These are phyloP conservation scores for Endocladia muricata DNA, from an alignment of 31 red algal species.

Conservation along the genomic window DNA sequence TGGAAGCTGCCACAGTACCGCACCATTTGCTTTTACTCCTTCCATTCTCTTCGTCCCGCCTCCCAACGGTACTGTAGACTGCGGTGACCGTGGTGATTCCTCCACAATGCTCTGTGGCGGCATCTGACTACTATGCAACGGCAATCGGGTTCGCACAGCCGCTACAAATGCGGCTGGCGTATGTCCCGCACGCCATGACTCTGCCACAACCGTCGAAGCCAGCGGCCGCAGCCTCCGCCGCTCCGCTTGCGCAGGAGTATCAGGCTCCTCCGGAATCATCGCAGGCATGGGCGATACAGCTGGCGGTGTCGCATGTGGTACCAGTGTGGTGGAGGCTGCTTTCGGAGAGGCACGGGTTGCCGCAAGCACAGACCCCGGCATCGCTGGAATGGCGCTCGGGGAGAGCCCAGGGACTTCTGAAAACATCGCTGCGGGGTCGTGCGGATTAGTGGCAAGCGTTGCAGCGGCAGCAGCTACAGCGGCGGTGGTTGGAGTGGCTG, in stretches of 20 bases:
- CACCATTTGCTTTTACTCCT: neutral
- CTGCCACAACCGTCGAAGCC: constrained; percentile 24
- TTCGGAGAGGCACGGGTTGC: neutral
- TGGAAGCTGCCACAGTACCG: constrained; percentile 27
- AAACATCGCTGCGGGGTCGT: neutral
- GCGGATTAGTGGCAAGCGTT: neutral
- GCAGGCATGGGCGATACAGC: neutral
- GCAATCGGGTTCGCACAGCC: constrained; percentile 14
- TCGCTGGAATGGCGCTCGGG: neutral
- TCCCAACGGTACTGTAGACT: neutral
- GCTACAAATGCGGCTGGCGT: constrained; percentile 42
- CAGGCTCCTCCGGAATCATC: neutral
- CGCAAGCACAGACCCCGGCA: neutral
- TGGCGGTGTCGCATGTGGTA: neutral
- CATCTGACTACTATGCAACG: neutral
- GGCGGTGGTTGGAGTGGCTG: constrained; percentile 9
- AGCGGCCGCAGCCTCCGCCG: constrained; percentile 9
- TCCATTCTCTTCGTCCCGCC: neutral
- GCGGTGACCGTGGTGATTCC: neutral
- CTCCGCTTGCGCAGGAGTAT: constrained; percentile 27
- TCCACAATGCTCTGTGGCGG: constrained; percentile 12
- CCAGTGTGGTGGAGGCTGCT: neutral
- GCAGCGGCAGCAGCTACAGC: constrained; percentile 6
- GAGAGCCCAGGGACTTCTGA: no score
- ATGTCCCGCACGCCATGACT: constrained; percentile 29